These are phyloP conservation scores for Barnettozyma pratensis DNA, from an alignment of 805 yeast genomes.

Conservation along the genomic window DNA sequence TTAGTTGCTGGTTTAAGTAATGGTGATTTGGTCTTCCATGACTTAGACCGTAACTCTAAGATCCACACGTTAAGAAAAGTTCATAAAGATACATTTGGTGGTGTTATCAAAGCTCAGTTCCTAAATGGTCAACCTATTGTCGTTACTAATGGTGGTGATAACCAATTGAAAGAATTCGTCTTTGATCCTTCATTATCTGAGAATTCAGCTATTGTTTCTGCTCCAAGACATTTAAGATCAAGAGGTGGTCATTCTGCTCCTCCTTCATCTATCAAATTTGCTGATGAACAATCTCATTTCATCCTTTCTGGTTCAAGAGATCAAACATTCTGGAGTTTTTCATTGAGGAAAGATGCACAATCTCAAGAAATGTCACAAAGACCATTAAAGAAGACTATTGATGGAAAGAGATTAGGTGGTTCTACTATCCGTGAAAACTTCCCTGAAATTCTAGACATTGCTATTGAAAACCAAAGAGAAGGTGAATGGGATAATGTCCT, in stretches of 20 bases:
- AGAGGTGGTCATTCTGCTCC: conserved; percentile 98
- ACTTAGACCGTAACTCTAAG: conserved; percentile 64
- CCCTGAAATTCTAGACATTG: conserved; percentile 67
- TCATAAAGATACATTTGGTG: conserved; percentile 71
- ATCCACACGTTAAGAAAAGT: conserved; percentile 71
- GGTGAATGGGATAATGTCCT: conserved; percentile 93
- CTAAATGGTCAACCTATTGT: conserved; percentile 89
- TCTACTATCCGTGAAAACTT: conserved; percentile 58
- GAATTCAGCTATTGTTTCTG: conserved; percentile 58
- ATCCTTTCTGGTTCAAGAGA: conserved; percentile 84
- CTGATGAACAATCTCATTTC: conserved; percentile 77
- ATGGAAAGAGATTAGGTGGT: conserved; percentile 55
- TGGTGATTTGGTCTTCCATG: conserved; percentile 86
- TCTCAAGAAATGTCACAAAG: conserved; percentile 90
- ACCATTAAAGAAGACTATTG: conserved; percentile 35
- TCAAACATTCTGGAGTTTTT: conserved; percentile 83
- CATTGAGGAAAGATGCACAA: conserved; percentile 93
- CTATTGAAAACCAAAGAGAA: conserved; percentile 68
- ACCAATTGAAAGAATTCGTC: conserved; percentile 80
- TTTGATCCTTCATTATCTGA: conserved; percentile 82
- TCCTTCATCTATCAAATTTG: conserved; percentile 69
- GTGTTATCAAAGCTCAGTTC: conserved; percentile 68
- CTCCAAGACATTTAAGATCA: conserved; percentile 87
- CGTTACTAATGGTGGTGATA: conserved; percentile 88
- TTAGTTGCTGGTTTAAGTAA: conserved; percentile 69